A percentile compares a stretch with the other conserved stretches of the same genome.
Evolutionary conservation across 805 yeast species (phyloP).

Genomic region (Nadsonia fulvescens): DNA sequence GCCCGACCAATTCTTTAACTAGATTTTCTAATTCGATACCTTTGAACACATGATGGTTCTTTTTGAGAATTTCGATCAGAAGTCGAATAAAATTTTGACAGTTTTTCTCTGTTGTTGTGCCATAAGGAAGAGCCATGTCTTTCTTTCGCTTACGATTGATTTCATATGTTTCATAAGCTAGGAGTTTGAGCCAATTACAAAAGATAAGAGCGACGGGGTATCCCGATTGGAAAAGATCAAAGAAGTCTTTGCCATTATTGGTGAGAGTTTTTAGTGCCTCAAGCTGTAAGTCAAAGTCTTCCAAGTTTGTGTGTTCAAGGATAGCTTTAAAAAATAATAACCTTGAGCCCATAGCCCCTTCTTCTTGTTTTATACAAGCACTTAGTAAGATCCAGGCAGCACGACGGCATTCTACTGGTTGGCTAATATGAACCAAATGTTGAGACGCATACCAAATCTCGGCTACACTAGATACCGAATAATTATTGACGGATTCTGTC

Average conservation of each 20-base stretch:
- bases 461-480: slow-evolving; percentile 39
- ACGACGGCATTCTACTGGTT: slow-evolving; percentile 22
- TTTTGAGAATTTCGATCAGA: slow-evolving; percentile 28
- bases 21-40: slow-evolving; percentile 22
- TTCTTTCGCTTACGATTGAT: slow-evolving; percentile 14
- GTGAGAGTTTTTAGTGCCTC: slow-evolving; percentile 30
- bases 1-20: slow-evolving; percentile 19
- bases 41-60: slow-evolving; percentile 28
- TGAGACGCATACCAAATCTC: slow-evolving; percentile 62
- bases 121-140: slow-evolving; percentile 15
- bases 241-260: slow-evolving; percentile 31
- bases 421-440: slow-evolving; percentile 27
- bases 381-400: slow-evolving; percentile 35
- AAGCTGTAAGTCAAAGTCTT: slow-evolving; percentile 34
- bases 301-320: slow-evolving; percentile 28
- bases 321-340: slow-evolving; percentile 46
- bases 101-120: slow-evolving; percentile 14
- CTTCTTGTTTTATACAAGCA: slow-evolving; percentile 38
- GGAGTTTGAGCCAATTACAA: slow-evolving; percentile 19
- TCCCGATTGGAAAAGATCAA: slow-evolving; percentile 31
- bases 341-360: slow-evolving; percentile 28
- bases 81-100: slow-evolving; percentile 21
- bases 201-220: slow-evolving; percentile 24
- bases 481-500: slow-evolving; percentile 30
- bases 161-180: slow-evolving; percentile 17